Evolutionary conservation across 2,329 filamentous ascomycete species (phyloP).

Genomic region (Phialophora chinensis): DNA sequence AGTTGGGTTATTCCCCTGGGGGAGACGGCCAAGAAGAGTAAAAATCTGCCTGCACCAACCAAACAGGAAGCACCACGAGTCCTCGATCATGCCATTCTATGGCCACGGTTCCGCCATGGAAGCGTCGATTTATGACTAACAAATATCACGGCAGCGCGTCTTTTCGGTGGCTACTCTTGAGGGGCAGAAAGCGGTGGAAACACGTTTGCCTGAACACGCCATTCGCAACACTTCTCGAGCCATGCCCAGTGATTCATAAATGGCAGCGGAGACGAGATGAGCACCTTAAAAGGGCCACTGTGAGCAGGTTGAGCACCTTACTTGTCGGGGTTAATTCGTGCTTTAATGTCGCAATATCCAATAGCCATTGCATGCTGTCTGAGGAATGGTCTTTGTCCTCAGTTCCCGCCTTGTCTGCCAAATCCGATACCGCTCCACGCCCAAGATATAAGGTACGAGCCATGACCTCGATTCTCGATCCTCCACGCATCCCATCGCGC

Average conservation of each 20-base stretch:
- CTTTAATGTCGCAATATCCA: slow-evolving; percentile 32
- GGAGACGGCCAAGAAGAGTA: neutral
- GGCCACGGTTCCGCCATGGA: neutral
- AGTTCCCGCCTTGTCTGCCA: slow-evolving; percentile 12
- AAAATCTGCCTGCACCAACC: neutral
- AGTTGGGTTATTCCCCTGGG: neutral
- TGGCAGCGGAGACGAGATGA: slow-evolving; percentile 15
- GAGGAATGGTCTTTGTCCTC: slow-evolving; percentile 21
- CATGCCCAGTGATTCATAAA: slow-evolving; percentile 9
- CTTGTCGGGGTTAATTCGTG: slow-evolving; percentile 3
- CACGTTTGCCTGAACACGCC: slow-evolving; percentile 23
- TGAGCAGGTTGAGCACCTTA: neutral
- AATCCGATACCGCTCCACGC: slow-evolving; percentile 6
- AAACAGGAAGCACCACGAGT: slow-evolving; percentile 7
- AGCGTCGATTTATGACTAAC: slow-evolving; percentile 27
- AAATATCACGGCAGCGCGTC: slow-evolving; percentile 18
- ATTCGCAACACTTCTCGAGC: slow-evolving; percentile 22
- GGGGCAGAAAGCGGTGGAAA: slow-evolving; percentile 16
- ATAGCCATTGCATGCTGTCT: slow-evolving; percentile 32
- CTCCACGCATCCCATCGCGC: neutral
- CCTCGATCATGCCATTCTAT: slow-evolving; percentile 8
- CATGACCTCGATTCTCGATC: slow-evolving; percentile 17
- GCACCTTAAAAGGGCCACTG: slow-evolving; percentile 27
- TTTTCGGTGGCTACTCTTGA: slow-evolving; percentile 11
- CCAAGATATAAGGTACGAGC: slow-evolving; percentile 28